Evolutionary conservation across 257 asterid genomes (phyloP).

Genomic region (Verbascum thapsus): DNA sequence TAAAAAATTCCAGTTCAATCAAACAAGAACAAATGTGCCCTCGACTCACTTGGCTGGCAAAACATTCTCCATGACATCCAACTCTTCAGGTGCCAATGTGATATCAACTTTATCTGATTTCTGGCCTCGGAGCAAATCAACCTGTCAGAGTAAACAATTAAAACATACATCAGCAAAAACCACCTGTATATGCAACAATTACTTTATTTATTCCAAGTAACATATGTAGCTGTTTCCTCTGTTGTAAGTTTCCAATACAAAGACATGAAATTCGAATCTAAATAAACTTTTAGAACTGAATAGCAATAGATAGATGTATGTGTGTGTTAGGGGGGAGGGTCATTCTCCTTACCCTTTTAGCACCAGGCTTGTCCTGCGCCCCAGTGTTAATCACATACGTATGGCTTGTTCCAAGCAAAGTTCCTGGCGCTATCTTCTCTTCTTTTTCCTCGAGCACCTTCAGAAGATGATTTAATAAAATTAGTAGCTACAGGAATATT

Average conservation of each 20-base stretch:
- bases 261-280: no score
- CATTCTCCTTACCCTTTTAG: slow-evolving; percentile 68
- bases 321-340: neutral
- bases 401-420: slow-evolving; percentile 81
- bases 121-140: slow-evolving; percentile 88
- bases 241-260: no score
- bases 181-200: neutral
- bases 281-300: no score
- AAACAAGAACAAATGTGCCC: neutral
- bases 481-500: slow-evolving; percentile 8
- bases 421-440: slow-evolving; percentile 81
- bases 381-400: slow-evolving; percentile 90
- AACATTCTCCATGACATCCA: slow-evolving; percentile 90
- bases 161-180: slow-evolving; percentile 9
- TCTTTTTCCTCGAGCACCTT: slow-evolving; percentile 95
- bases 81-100: slow-evolving; percentile 88
- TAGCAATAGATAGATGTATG: neutral
- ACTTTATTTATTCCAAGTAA: neutral
- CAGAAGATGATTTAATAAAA: slow-evolving; percentile 25
- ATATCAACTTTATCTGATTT: slow-evolving; percentile 88
- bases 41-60: slow-evolving; percentile 78
- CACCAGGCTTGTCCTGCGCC: slow-evolving; percentile 85
- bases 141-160: slow-evolving; percentile 42
- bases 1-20: neutral
- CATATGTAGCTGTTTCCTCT: slow-evolving; percentile 10